Conservation (phyloP, 441 rosid genomes). For the Populus hybrid region DNA sequence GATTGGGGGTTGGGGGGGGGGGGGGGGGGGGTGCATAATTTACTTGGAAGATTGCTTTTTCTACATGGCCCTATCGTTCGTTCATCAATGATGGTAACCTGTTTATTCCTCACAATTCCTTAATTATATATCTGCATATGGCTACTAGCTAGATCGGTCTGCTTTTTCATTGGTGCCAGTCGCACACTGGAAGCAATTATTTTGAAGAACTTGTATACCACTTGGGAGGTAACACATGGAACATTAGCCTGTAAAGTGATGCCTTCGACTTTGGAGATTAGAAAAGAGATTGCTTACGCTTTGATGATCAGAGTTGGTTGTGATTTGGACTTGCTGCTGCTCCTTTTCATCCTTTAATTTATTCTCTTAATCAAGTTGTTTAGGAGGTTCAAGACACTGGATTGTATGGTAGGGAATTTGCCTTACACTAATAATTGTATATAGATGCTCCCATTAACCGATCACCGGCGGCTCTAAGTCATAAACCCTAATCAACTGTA, state of each 20-base stretch:
- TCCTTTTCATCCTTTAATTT: not conserved
- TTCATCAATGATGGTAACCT: slow-evolving; percentile 5
- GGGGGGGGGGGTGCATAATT: not conserved
- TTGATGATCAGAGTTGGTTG: slow-evolving; percentile 15
- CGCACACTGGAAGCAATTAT: slow-evolving; percentile 19
- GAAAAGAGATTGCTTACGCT: not conserved
- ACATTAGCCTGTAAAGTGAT: slow-evolving; percentile 23
- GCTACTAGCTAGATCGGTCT: too few relatives aligned
- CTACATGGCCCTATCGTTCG: not conserved
- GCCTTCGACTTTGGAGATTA: slow-evolving; percentile 13
- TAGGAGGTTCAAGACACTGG: slow-evolving; percentile 1
- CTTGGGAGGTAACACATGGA: slow-evolving; percentile 27
- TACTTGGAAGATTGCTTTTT: not conserved
- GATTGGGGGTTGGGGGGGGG: too few relatives aligned
- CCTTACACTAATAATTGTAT: not conserved
- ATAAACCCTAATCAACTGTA: not conserved
- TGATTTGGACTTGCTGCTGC: slow-evolving; percentile 14
- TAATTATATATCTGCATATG: too few relatives aligned
- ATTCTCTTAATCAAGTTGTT: not conserved
- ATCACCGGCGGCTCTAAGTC: not conserved
- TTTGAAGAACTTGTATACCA: slow-evolving; percentile 13
- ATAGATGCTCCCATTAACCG: not conserved
- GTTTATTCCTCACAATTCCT: too few relatives aligned
- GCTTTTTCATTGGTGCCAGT: slow-evolving; percentile 17
- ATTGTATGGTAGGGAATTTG: not conserved